Percentiles rank a stretch among this genome's conserved stretches.
Conservation (phyloP, 2,329 filamentous ascomycete species). For the Colletotrichum brevisporum region DNA sequence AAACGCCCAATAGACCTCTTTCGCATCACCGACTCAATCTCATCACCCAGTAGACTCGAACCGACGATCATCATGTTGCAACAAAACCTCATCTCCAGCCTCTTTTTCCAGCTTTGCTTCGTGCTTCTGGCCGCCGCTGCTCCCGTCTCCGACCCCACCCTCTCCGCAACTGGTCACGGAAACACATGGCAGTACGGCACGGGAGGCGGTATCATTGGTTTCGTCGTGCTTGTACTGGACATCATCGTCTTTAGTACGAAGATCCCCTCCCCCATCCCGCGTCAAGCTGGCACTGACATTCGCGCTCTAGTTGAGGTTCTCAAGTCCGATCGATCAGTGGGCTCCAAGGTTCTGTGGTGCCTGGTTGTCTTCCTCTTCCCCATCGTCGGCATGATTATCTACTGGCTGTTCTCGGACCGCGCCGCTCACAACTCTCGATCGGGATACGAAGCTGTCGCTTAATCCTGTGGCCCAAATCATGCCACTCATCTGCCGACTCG, state of each 20-base stretch:
- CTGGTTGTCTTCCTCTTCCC: constrained; percentile 76
- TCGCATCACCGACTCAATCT: not conserved
- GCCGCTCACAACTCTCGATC: constrained; percentile 65
- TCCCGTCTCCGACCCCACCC: constrained; percentile 62
- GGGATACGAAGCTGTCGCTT: constrained; percentile 67
- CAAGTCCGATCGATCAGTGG: constrained; percentile 71
- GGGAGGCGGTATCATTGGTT: constrained; percentile 72
- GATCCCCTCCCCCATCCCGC: not conserved
- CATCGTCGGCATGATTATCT: constrained; percentile 72
- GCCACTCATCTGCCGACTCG: no score
- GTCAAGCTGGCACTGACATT: constrained; percentile 29
- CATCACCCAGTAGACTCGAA: not conserved
- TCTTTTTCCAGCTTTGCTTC: constrained; percentile 68
- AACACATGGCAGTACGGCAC: constrained; percentile 72
- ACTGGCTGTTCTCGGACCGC: constrained; percentile 76
- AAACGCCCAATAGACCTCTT: not conserved
- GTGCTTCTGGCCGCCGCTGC: constrained; percentile 65
- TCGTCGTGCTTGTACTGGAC: constrained; percentile 73
- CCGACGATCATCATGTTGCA: constrained; percentile 15
- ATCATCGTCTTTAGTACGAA: constrained; percentile 73
- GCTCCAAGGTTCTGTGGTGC: constrained; percentile 73
- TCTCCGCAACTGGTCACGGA: constrained; percentile 52
- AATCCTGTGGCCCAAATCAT: not conserved
- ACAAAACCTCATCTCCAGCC: constrained; percentile 47
- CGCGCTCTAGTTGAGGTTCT: constrained; percentile 70